Conservation (phyloP, 2,329 filamentous ascomycete species). For the Ustilaginoidea virens region DNA sequence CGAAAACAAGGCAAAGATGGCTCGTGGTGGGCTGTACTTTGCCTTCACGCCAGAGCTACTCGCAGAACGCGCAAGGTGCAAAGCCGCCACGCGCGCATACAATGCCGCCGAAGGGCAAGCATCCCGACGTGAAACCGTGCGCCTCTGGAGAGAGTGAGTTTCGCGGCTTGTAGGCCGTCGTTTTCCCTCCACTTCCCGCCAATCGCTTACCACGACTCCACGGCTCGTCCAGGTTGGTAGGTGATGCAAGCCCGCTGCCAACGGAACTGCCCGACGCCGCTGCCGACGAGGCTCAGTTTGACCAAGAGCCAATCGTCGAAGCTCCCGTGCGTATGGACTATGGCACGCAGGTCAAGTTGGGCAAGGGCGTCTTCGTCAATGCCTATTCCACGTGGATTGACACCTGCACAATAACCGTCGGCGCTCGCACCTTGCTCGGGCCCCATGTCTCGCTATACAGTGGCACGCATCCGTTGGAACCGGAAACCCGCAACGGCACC, state of each 20-base stretch:
- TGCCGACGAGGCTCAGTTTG: slow-evolving; percentile 4
- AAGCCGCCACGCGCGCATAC: slow-evolving; percentile 3
- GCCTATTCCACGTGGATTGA: slow-evolving; percentile 63
- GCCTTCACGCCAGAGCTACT: slow-evolving; percentile 3
- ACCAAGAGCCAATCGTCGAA: slow-evolving; percentile 9
- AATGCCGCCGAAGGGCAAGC: slow-evolving; percentile 2
- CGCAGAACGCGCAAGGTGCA: slow-evolving; percentile 2
- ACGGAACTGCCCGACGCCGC: slow-evolving; percentile 3
- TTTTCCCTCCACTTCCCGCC: not conserved
- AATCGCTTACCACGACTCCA: not conserved
- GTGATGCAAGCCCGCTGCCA: slow-evolving; percentile 3
- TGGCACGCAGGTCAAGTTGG: slow-evolving; percentile 23
- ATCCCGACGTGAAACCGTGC: slow-evolving; percentile 4
- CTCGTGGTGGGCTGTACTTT: slow-evolving; percentile 4
- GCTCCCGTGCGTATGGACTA: slow-evolving; percentile 9
- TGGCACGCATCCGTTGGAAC: slow-evolving; percentile 65
- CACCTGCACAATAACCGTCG: slow-evolving; percentile 59
- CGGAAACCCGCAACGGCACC: slow-evolving; percentile 55
- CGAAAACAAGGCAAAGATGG: slow-evolving; percentile 4
- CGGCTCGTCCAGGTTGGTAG: slow-evolving; percentile 2
- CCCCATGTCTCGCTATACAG: slow-evolving; percentile 65
- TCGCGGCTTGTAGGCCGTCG: not conserved
- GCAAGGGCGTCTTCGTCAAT: slow-evolving; percentile 59
- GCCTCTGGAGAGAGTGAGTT: slow-evolving; percentile 6
- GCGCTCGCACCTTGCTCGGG: slow-evolving; percentile 61